phyloP scores from a whole-genome alignment of 441 rosid species.

The Pelargonium exstipulatum region DNA sequence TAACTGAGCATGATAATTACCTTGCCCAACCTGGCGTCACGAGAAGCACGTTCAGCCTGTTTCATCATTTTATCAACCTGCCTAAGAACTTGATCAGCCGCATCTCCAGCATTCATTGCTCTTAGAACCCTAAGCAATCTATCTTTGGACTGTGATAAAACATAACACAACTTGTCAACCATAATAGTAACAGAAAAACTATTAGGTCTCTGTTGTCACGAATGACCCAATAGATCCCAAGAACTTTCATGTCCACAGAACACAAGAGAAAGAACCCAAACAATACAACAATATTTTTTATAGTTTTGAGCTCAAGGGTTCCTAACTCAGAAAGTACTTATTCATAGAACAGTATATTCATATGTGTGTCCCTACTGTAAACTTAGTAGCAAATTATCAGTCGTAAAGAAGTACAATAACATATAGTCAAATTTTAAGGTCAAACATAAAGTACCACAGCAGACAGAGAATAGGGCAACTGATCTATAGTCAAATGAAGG shows the following conservation, averaged over 20 bases:
- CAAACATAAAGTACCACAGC: background rate
- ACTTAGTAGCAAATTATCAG: background rate
- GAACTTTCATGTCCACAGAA: constrained; percentile 6
- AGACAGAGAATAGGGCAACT: background rate
- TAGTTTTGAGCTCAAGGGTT: constrained; percentile 8
- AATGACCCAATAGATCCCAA: constrained; percentile 1
- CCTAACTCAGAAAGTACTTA: background rate
- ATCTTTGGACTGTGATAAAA: constrained; percentile 74
- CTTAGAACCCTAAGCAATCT: constrained; percentile 73
- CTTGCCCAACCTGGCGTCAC: constrained; percentile 68
- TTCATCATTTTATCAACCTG: constrained; percentile 87
- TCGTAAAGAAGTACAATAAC: background rate
- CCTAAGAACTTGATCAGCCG: constrained; percentile 92
- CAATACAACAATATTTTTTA: background rate
- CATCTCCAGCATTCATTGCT: constrained; percentile 93
- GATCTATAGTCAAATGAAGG: background rate
- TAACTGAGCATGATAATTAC: constrained; percentile 32
- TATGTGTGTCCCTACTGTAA: background rate
- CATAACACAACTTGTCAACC: constrained; percentile 22
- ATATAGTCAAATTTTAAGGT: background rate
- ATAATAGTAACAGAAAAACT: constrained; percentile 9
- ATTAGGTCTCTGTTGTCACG: background rate
- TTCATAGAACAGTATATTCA: background rate
- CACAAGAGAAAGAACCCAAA: background rate
- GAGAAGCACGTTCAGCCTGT: constrained; percentile 81